Base-by-base conservation (phyloP, 208 protist genomes). In the Leptomonas pyrrhocoris region DNA sequence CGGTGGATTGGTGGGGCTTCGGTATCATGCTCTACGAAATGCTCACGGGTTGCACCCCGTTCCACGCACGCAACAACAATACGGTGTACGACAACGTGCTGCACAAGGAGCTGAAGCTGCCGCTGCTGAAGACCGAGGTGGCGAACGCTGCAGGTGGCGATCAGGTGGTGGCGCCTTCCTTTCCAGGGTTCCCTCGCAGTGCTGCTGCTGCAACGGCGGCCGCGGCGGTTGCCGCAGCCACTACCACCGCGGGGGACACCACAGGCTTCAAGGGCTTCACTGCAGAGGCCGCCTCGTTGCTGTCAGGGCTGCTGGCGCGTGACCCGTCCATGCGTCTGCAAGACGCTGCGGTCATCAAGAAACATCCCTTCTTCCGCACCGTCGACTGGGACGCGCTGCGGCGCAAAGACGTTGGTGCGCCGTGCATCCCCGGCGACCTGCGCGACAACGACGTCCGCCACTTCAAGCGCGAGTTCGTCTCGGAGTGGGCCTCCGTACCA, bases 1-100 rank as follows among this genome's bases (percentile, higher is more conserved):
- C 95, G n/a, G 84, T 98, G 16, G 98, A 99, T 73, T 99, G 96
- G 97, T 99, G 98, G 98, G 86, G 83, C 53, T 84, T 98, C 36
- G 98, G 98, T 16, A 95, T 98, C 21, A 73, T 99, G 58, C 68
- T 98, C 34, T 99, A 98, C 81, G 95, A 98, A 77, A 96, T 98
- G 90, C 66, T 98, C 9, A 50, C 68, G 2, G 97, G 95, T n/a
- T 53, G 73, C n/a, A 74, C 96, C 23, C 96, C 97, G 13, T 98
- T 98, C 65, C 94, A 94, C 69, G 83, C 90, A n/a, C 80, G 79
- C 50, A 97, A 86, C 73, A 95, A 86, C 68, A 88, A 86, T 53
- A 89, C 80, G 31, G 80, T 97, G 18, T 97, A 90, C 69, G 68
- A 88, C 34, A 91, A 91, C 54, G 75, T 97, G 8, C 63, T 95